A percentile compares a stretch with the other conserved stretches of the same genome.
These are phyloP conservation scores for Telfairia occidentalis DNA, from an alignment of 331 rosid species.

Conservation along the genomic window DNA sequence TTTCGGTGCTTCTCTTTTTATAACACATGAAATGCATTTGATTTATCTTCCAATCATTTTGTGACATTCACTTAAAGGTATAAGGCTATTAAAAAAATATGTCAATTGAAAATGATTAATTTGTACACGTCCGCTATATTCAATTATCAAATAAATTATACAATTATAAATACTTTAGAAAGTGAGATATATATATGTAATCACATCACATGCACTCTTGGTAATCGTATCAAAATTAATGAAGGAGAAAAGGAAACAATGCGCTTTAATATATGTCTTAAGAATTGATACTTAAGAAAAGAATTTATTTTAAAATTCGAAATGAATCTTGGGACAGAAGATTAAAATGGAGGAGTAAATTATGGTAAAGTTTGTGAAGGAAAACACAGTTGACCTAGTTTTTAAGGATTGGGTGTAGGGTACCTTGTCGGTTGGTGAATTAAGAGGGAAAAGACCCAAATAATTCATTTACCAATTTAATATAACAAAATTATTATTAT, in stretches of 20 bases:
- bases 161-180: too few species aligned
- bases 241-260: neutral
- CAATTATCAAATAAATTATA: too few species aligned
- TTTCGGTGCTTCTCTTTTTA: neutral
- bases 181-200: too few species aligned
- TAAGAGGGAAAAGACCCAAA: neutral
- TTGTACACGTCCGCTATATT: too few species aligned
- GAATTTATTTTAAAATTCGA: neutral
- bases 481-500: neutral
- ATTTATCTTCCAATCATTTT: too few species aligned
- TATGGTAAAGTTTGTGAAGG: neutral
- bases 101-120: neutral
- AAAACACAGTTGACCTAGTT: neutral
- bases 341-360: neutral
- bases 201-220: too few species aligned
- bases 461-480: neutral
- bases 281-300: neutral
- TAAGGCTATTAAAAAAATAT: too few species aligned
- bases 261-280: neutral
- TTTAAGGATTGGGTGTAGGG: neutral
- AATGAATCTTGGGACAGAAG: neutral
- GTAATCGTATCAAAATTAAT: too few species aligned
- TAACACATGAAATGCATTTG: too few species aligned
- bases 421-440: slow-evolving; percentile 12
- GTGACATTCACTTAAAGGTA: too few species aligned